phyloP scores from a whole-genome alignment of 2,329 filamentous ascomycete species.

The Amauroascus niger region DNA sequence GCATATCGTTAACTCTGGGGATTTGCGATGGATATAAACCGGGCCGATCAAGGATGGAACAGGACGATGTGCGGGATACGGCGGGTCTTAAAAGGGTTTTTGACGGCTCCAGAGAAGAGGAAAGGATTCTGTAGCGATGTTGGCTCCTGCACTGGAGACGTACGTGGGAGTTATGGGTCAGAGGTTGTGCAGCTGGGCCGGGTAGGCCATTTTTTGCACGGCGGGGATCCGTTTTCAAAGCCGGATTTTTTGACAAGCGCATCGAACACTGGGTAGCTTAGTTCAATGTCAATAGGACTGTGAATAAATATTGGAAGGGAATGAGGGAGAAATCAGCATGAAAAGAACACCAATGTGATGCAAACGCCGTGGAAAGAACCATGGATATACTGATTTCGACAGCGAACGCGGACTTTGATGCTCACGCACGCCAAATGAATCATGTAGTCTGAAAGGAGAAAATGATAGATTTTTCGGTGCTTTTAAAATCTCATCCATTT shows the following conservation, averaged over 20 bases:
- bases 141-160: too few species aligned
- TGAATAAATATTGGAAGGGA: constrained; percentile 44
- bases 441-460: neutral
- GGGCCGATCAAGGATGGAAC: too few species aligned
- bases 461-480: neutral
- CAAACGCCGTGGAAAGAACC: constrained; percentile 47
- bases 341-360: constrained; percentile 47
- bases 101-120: too few species aligned
- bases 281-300: constrained; percentile 51
- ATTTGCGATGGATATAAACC: too few species aligned
- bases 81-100: too few species aligned
- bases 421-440: neutral
- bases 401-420: neutral
- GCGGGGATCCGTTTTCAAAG: neutral
- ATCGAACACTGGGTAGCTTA: constrained; percentile 36
- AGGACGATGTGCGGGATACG: too few species aligned
- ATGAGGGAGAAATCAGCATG: constrained; percentile 45
- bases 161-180: too few species aligned
- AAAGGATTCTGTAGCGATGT: too few species aligned
- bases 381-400: constrained; percentile 41
- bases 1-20: too few species aligned
- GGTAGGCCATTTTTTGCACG: constrained; percentile 49
- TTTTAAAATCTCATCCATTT: constrained; percentile 5
- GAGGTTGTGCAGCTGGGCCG: constrained; percentile 33
- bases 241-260: neutral